These are phyloP conservation scores for Fusarium sp. DNA, from an alignment of 2,329 filamentous ascomycete species.

Conservation along the genomic window DNA sequence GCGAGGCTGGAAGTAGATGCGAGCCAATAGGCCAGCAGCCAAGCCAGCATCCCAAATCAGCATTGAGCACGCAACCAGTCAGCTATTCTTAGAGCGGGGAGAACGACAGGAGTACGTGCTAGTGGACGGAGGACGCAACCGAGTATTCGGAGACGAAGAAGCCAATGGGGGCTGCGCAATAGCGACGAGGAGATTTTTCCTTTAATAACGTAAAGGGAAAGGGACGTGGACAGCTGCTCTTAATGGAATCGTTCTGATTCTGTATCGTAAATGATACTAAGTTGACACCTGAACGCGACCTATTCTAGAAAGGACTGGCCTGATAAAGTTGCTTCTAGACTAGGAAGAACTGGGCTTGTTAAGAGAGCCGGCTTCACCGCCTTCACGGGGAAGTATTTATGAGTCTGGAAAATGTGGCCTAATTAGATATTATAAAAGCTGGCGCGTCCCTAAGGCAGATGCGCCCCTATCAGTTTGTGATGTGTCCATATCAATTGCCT, in stretches of 20 bases:
- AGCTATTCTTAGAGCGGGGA: not conserved
- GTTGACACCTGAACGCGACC: too few relatives aligned
- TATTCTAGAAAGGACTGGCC: too few relatives aligned
- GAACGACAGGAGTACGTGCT: not conserved
- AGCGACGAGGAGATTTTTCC: not conserved
- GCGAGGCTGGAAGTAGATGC: not conserved
- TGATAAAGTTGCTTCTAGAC: too few relatives aligned
- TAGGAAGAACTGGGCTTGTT: too few relatives aligned
- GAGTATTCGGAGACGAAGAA: constrained; percentile 51
- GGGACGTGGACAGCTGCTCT: not conserved
- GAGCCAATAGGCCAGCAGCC: not conserved
- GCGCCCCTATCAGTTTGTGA: too few relatives aligned
- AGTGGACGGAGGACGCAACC: not conserved
- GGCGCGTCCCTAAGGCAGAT: too few relatives aligned
- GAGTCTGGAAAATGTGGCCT: too few relatives aligned
- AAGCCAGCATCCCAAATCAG: not conserved
- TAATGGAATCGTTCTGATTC: not conserved
- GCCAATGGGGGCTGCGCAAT: not conserved
- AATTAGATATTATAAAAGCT: not conserved
- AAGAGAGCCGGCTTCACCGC: too few relatives aligned
- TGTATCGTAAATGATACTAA: not conserved
- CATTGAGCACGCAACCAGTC: not conserved
- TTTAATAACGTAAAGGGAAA: not conserved
- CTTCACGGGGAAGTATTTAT: too few relatives aligned
- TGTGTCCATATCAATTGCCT: too few relatives aligned